A percentile compares a stretch with the other conserved stretches of the same genome.
Conservation (phyloP, 208 protist genomes). For the Crithidia sp. region DNA sequence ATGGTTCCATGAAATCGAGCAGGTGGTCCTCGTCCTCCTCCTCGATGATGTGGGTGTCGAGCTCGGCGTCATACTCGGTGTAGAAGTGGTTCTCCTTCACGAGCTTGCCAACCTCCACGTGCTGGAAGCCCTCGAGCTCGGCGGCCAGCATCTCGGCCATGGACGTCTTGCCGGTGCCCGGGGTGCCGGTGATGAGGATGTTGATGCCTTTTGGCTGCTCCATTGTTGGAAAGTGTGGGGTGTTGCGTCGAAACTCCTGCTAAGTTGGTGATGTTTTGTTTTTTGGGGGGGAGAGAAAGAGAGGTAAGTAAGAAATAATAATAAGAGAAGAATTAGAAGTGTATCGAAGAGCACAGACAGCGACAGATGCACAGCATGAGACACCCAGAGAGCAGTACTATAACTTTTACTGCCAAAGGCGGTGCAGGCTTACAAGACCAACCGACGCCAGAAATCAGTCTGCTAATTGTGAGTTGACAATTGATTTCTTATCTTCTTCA, state of each 20-base stretch:
- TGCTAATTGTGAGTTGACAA: not conserved
- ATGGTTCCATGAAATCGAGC: conserved; percentile 95
- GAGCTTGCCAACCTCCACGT: conserved; percentile 93
- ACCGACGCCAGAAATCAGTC: not conserved
- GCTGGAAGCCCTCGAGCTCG: conserved; percentile 70
- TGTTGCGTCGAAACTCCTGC: not conserved
- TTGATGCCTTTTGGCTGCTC: conserved; percentile 82
- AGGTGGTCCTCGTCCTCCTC: conserved; percentile 94
- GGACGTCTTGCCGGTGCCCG: conserved; percentile 97
- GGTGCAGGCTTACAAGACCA: not conserved
- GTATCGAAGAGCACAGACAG: no score
- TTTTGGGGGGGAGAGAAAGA: not conserved
- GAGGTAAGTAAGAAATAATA: not conserved
- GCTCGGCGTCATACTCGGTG: conserved; percentile 92
- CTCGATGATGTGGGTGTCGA: conserved; percentile 94
- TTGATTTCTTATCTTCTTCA: not conserved
- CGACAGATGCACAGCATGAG: no score
- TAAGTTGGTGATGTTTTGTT: not conserved
- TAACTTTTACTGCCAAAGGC: no score
- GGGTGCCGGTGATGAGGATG: conserved; percentile 96
- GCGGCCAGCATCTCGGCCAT: conserved; percentile 77
- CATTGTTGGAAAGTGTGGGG: conserved; percentile 31
- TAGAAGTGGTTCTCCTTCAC: conserved; percentile 93
- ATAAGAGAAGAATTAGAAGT: no score
- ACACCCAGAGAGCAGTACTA: no score